These are phyloP conservation scores for Thamnidium elegans DNA, from an alignment of 192 early-diverging fungal species.

Conservation along the genomic window DNA sequence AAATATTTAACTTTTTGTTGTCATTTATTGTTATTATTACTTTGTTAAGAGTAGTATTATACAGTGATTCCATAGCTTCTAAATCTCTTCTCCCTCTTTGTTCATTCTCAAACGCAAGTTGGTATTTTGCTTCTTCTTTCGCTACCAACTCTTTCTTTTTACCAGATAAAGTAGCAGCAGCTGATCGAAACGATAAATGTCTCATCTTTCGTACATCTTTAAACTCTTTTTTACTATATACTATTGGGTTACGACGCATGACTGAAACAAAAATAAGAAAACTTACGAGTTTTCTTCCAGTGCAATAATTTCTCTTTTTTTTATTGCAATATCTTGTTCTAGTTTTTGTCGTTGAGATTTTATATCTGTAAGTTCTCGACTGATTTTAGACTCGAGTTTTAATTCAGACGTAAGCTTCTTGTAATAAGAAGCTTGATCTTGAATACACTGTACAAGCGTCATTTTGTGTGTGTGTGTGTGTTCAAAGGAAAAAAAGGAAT, in stretches of 20 bases:
- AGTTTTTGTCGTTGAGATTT: background rate
- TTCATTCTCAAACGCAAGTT: slow-evolving; percentile 31
- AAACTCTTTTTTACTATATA: slow-evolving; percentile 29
- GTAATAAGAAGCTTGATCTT: slow-evolving; percentile 11
- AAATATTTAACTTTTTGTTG: too few relatives aligned
- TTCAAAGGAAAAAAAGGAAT: background rate
- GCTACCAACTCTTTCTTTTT: slow-evolving; percentile 26
- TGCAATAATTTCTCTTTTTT: slow-evolving; percentile 1
- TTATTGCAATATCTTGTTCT: background rate
- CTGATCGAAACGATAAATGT: slow-evolving; percentile 27
- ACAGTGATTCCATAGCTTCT: background rate
- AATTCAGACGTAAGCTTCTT: slow-evolving; percentile 8
- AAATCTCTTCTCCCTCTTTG: slow-evolving; percentile 18
- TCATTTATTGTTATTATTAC: background rate
- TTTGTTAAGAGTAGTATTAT: background rate
- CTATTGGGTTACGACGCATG: background rate
- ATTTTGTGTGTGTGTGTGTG: background rate
- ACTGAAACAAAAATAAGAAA: background rate
- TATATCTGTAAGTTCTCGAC: background rate
- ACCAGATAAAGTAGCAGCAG: slow-evolving; percentile 24
- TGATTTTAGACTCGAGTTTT: background rate
- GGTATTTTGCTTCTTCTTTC: slow-evolving; percentile 33
- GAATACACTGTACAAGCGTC: slow-evolving; percentile 6
- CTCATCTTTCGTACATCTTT: slow-evolving; percentile 24
- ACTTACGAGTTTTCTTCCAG: slow-evolving; percentile 14